Base-by-base conservation (phyloP, 371 early-diverging fungal species). In the Neoconidiobolus thromboides region DNA sequence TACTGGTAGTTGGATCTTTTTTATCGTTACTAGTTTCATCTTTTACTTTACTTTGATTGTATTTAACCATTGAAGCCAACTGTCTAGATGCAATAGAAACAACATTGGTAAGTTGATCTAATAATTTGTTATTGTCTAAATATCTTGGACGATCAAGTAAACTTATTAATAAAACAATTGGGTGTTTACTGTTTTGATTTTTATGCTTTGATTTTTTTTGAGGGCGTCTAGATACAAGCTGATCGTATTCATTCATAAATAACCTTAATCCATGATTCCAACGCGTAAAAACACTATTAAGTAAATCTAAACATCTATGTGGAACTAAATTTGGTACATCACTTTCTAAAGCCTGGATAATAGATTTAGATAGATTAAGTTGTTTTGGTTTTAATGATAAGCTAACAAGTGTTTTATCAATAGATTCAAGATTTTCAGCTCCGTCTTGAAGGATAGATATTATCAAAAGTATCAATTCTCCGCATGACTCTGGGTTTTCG, bases 91-190 rank as follows among this genome's bases (percentile, higher is more conserved):
- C 80, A 0, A 77, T 72, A 5, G 86, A 73, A 10, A 96, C 68
- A n/a, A 93, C 65, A 55, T 86, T 82, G 86, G 92, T 89, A 48
- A 93, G 63, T 57, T 85, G 83, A 66, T 95, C 97, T 76, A 94
- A 83, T 46, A 96, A 64, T 1, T 73, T 64, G 0, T 83, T 65
- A 64, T 89, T 88, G 14, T 82, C 65, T 47, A 86, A 72, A 67
- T 87, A 90, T 44, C 76, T 76, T 10, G 86, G 86, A 37, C 86
- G 79, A 63, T 90, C 93, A 53, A 96, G 68, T 56, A 95, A 74
- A 46, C 81, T 76, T 61, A 96, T 72, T 60, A 96, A 68, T 5
- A 86, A 75, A 41, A 91, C 83, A 9, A 93, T 78, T 6, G 97
- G 96, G 67, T 87, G 91, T 58, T 81, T 80, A 75, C 73, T 74